Base-by-base conservation (phyloP, 108 stramenopile species). In the Chaetoceros tenuissimus region DNA sequence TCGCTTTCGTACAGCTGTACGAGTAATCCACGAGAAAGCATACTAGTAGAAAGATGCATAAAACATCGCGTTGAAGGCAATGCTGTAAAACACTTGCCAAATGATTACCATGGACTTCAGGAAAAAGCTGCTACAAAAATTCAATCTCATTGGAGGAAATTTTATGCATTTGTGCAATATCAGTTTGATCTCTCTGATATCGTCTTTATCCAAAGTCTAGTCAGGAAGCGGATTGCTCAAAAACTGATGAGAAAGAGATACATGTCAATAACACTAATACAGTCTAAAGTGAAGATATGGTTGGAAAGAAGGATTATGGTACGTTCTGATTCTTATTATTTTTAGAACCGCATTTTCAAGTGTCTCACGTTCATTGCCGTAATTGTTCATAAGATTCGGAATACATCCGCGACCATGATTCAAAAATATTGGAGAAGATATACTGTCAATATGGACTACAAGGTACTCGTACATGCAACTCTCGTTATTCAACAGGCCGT, bases 101-200 rank as follows among this genome's bases (percentile, higher is more conserved):
- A n/a, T n/a, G n/a, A n/a, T n/a, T n/a, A n/a, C n/a, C n/a, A n/a
- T n/a, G n/a, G n/a, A n/a, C n/a, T n/a, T n/a, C n/a, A n/a, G n/a
- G n/a, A n/a, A n/a, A n/a, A n/a, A n/a, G n/a, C n/a, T 48, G 75
- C 75, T 16, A 65, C 48, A 24, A 19, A 28, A n/a, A 66, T 78
- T 20, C 77, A 78, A 53, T 48, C 31, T 10, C 29, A 55, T 8
- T 72, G 70, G 70, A 62, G 83, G 52, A 70, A 77, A 17, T 76
- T 78, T 55, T 55, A 46, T 1, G 64, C 60, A 8, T 66, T 73
- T 45, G 63, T 80, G 44, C 28, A 57, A 8, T 73, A 52, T 57
- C 74, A 72, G 3, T 26, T 75, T 46, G 55, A 71, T 48, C 20
- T 75, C 21, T 27, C 75, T 2, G 77, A 80, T 52, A 70, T 78